Conservation (phyloP, 2,329 filamentous ascomycete genomes). For the Penicillium corylophilum region DNA sequence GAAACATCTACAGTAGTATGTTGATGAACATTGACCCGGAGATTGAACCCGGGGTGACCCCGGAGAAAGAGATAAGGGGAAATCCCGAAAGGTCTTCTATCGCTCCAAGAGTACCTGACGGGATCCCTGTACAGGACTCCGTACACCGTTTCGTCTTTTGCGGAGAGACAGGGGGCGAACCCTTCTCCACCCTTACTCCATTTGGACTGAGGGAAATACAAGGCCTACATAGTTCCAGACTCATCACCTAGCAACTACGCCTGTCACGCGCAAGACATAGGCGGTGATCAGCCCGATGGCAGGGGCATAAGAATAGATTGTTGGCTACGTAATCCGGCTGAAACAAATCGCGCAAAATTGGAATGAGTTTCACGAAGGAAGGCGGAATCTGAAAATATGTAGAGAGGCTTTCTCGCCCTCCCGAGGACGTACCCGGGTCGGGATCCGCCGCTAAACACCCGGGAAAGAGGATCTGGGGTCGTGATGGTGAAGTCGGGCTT, state of each 20-base stretch:
- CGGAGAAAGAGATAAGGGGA: conserved; percentile 7
- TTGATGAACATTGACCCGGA: conserved; percentile 22
- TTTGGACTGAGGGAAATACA: conserved; percentile 9
- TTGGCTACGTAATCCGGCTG: conserved; percentile 12
- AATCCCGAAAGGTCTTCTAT: neutral
- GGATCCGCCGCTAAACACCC: conserved; percentile 25
- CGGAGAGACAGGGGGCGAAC: conserved; percentile 10
- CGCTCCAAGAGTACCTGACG: neutral
- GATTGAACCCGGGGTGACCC: neutral
- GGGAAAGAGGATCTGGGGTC: conserved; percentile 25
- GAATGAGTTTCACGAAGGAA: conserved; percentile 5
- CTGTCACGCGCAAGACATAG: conserved; percentile 13
- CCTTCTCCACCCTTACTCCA: conserved; percentile 19
- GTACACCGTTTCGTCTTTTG: conserved; percentile 2
- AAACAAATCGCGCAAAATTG: conserved; percentile 22
- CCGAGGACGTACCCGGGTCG: conserved; percentile 21
- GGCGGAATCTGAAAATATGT: neutral
- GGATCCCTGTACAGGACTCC: neutral
- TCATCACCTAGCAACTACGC: conserved; percentile 1
- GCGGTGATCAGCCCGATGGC: conserved; percentile 13
- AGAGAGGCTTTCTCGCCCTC: conserved; percentile 5
- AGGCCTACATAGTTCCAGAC: conserved; percentile 10
- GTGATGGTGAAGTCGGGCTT: neutral
- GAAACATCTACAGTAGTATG: conserved; percentile 3
- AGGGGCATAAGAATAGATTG: conserved; percentile 1